Percentiles rank a stretch among this genome's conserved stretches.
Evolutionary conservation across 2,329 filamentous ascomycete species (phyloP).

Genomic region (Aspergillus arachidicola): DNA sequence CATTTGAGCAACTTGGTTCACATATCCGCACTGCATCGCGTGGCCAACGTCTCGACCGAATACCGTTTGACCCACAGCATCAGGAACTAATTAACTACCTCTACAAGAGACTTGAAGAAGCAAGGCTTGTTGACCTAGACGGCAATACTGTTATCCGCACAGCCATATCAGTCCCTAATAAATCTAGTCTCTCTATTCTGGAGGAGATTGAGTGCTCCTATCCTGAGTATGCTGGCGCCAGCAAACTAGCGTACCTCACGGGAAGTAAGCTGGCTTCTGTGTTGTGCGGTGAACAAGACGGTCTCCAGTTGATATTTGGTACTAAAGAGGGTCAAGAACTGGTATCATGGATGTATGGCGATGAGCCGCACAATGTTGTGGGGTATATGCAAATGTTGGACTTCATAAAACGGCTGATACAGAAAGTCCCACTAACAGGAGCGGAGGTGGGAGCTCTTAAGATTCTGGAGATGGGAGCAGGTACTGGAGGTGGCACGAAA

Average conservation of each 20-base stretch:
- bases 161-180: conserved; percentile 20
- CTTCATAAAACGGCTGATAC: conserved; percentile 28
- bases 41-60: conserved; percentile 22
- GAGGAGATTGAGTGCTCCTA: conserved; percentile 29
- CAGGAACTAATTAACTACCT: conserved; percentile 34
- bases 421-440: conserved; percentile 19
- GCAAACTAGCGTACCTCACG: conserved; percentile 25
- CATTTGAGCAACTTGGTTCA: conserved; percentile 39
- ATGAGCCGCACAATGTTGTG: conserved; percentile 39
- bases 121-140: conserved; percentile 33
- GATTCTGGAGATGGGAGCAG: conserved; percentile 47
- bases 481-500: conserved; percentile 42
- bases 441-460: conserved; percentile 23
- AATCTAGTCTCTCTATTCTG: conserved; percentile 27
- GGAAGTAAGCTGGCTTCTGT: conserved; percentile 24
- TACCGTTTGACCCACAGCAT: conserved; percentile 32
- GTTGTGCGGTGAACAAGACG: conserved; percentile 38
- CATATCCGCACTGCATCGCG: conserved; percentile 22
- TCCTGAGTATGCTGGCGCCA: conserved; percentile 31
- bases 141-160: conserved; percentile 32
- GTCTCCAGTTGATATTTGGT: conserved; percentile 45
- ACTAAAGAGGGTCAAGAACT: conserved; percentile 38
- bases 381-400: conserved; percentile 38
- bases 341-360: conserved; percentile 39
- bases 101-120: conserved; percentile 38